Percentiles rank a stretch among this genome's conserved stretches.
Evolutionary conservation across 2,329 filamentous ascomycete genomes (phyloP).

Genomic region (Incumbomyces delicatus): DNA sequence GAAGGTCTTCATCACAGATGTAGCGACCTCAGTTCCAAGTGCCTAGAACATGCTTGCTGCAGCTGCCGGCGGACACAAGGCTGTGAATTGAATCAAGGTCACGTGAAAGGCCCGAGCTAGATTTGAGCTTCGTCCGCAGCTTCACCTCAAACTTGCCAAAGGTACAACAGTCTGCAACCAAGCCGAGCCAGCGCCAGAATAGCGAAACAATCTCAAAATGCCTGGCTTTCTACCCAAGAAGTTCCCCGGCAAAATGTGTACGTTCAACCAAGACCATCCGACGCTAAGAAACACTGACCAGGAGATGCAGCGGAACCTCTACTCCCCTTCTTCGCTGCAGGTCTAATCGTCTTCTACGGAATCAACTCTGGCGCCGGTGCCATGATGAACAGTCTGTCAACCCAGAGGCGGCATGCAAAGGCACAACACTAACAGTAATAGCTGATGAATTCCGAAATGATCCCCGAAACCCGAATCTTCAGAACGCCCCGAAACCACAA

Average conservation of each 20-base stretch:
- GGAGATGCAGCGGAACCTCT: constrained; percentile 64
- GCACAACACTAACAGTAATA: constrained; percentile 32
- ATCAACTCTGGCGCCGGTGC: constrained; percentile 73
- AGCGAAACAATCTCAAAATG: constrained; percentile 43
- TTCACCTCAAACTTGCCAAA: not conserved
- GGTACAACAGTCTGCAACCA: not conserved
- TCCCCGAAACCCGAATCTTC: constrained; percentile 60
- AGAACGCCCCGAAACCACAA: constrained; percentile 18
- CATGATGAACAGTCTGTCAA: constrained; percentile 67
- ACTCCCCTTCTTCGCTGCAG: constrained; percentile 87
- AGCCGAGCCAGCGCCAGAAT: not conserved
- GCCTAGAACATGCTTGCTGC: no score
- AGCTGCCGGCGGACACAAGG: no score
- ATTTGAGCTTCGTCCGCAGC: constrained; percentile 4
- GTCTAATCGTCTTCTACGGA: constrained; percentile 84
- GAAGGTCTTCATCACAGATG: no score
- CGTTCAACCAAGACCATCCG: constrained; percentile 29
- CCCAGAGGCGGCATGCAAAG: constrained; percentile 7
- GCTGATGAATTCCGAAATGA: constrained; percentile 96
- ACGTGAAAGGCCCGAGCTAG: not conserved
- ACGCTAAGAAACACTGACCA: not conserved
- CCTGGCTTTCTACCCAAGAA: constrained; percentile 68
- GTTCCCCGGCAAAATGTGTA: constrained; percentile 70
- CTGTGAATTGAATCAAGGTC: constrained; percentile 4
- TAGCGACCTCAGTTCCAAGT: no score